Evolutionary conservation across 306 rosid genomes (phyloP), one percentile per base, ranked within the genome.

Genomic region (Cyclanthera cordifolia): DNA sequence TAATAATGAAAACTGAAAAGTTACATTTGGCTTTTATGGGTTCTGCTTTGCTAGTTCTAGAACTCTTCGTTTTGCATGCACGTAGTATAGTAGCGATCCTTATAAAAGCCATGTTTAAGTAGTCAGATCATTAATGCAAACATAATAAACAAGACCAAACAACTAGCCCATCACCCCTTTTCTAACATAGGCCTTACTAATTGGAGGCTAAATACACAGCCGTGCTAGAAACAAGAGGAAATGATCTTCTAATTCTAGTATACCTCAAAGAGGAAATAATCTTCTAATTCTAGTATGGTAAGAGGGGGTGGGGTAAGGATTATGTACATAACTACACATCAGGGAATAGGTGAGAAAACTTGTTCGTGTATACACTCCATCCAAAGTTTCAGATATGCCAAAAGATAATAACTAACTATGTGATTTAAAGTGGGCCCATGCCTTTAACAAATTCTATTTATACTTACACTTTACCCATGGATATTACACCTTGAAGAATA

Each of bases 401-500:
- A 57, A 57, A 28, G 28, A 25, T n/a, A 7, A 59, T 15, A 32
- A 8, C 1, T 16, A 30, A 58, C 45, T 15, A 17, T 3, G 20
- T 59, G 47, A 32, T 32, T 32, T 32, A 59, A 28, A 59, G 24
- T 46, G 15, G 16, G 70, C 7, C 14, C 37, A 21, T 66, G 39
- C 21, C 3, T 46, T 6, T 6, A 23, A 43, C 0, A 46, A 45
- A 66, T 3, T 55, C 64, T 55, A 24, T 15, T 39, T 46, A 25
- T 61, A 79, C 99, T 86, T 80, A 94, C 97, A 80, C 80, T 82
- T 94, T 94, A 77, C 88, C 77, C 97, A 94, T 94, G 70, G 95
- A 86, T 45, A 90, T 79, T 28, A 94, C 82, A 77, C 99, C 99
- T 69, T 86, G 90, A 77, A 94, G 87, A 72, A 90, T 83, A 63